Evolutionary conservation across 495 filamentous ascomycete species (phyloP).

Genomic region (Apodospora peruviana): DNA sequence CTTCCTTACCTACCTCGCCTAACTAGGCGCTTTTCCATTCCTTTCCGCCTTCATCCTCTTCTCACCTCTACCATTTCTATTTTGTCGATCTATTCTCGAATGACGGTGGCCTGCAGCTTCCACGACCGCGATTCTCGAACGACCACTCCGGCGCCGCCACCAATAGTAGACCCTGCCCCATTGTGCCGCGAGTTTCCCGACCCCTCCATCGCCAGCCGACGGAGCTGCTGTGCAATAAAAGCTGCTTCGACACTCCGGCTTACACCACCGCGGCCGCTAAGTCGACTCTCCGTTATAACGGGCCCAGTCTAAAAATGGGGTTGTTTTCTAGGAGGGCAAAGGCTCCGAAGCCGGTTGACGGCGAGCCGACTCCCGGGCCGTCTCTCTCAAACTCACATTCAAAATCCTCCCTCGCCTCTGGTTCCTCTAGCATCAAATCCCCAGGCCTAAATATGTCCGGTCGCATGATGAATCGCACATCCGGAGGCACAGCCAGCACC

Average conservation of each 20-base stretch:
- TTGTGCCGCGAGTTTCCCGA: too few species aligned
- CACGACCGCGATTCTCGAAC: too few species aligned
- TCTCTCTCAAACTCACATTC: constrained; percentile 24
- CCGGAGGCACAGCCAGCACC: constrained; percentile 30
- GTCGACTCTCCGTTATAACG: too few species aligned
- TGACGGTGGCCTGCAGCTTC: too few species aligned
- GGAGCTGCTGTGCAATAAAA: too few species aligned
- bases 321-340: constrained; percentile 46
- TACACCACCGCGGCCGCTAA: too few species aligned
- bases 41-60: background rate
- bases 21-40: background rate
- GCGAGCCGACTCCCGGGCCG: constrained; percentile 17
- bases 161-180: too few species aligned
- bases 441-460: constrained; percentile 20
- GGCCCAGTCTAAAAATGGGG: too few species aligned
- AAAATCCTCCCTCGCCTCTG: constrained; percentile 29
- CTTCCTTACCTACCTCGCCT: background rate
- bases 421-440: constrained; percentile 28
- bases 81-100: background rate
- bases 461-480: constrained; percentile 32
- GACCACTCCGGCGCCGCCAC: too few species aligned
- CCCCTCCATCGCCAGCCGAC: too few species aligned
- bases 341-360: constrained; percentile 35
- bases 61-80: background rate
- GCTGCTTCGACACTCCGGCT: too few species aligned